Evolutionary conservation across 176 grass and related monocot species (phyloP).

Genomic region (Juncus inflexus): DNA sequence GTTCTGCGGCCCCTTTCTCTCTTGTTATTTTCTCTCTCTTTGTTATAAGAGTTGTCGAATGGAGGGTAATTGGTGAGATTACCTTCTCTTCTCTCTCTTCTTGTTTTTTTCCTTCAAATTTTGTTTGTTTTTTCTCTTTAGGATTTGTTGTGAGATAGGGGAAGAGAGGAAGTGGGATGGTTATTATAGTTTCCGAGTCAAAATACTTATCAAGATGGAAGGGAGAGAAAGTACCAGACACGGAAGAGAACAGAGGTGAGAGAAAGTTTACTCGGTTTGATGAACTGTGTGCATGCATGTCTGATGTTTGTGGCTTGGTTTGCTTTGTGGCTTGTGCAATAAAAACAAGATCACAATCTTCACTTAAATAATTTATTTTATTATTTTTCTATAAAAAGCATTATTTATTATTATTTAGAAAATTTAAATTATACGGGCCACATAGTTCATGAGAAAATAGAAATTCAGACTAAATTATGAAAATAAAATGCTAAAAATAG

Average conservation of each 20-base stretch:
- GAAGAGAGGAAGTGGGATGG: conserved; percentile 21
- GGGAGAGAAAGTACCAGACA: conserved; percentile 15
- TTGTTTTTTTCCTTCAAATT: background rate
- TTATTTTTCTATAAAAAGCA: too few species aligned
- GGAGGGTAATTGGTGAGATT: background rate
- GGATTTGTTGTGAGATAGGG: conserved; percentile 10
- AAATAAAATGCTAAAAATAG: too few species aligned
- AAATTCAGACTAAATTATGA: too few species aligned
- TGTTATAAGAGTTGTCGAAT: conserved; percentile 12
- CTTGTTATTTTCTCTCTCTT: background rate
- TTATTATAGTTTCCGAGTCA: background rate
- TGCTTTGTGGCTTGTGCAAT: too few species aligned
- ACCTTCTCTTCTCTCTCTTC: background rate
- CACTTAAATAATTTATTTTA: too few species aligned
- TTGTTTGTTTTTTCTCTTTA: background rate
- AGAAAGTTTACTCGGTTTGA: background rate
- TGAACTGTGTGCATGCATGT: too few species aligned
- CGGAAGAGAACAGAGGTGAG: conserved; percentile 24
- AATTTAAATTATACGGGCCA: too few species aligned
- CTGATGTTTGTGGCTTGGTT: too few species aligned
- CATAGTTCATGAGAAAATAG: too few species aligned
- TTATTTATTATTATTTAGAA: too few species aligned
- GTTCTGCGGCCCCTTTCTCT: background rate
- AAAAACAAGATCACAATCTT: too few species aligned
- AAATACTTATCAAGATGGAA: background rate